Conservation (phyloP, 208 protist genomes). For the Trypanosoma platydactyli region DNA sequence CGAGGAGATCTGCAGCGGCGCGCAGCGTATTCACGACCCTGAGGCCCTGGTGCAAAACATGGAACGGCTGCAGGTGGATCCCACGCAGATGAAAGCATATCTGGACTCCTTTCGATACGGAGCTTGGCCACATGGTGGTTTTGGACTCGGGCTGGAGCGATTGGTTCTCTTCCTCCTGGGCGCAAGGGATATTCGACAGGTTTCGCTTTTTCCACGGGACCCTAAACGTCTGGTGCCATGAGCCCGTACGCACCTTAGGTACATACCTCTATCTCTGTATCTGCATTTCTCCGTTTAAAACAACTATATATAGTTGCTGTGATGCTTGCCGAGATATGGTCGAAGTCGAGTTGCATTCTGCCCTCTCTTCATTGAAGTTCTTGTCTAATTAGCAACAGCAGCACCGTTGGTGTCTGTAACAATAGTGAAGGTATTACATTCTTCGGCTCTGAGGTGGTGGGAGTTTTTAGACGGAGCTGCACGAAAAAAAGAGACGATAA, state of each 20-base stretch:
- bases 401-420: neutral
- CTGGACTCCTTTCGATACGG: slow-evolving; percentile 97
- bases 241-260: neutral
- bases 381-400: neutral
- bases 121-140: slow-evolving; percentile 97
- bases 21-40: slow-evolving; percentile 97
- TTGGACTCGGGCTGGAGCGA: slow-evolving; percentile 98
- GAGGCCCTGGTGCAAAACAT: slow-evolving; percentile 77
- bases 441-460: neutral
- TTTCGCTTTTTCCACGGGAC: slow-evolving; percentile 98
- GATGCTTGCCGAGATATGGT: no score
- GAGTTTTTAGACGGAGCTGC: neutral
- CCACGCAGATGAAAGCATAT: slow-evolving; percentile 89
- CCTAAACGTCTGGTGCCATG: slow-evolving; percentile 95
- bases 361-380: no score
- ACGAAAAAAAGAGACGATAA: neutral
- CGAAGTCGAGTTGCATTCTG: no score
- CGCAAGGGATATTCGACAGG: slow-evolving; percentile 95
- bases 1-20: slow-evolving; percentile 99
- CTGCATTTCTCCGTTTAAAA: slow-evolving; percentile 5
- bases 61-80: slow-evolving; percentile 37
- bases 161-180: slow-evolving; percentile 97
- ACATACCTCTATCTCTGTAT: neutral
- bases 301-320: no score
- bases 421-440: neutral